Evolutionary conservation across 2,329 filamentous ascomycete species (phyloP), one percentile per base, ranked within the genome.

Genomic region (Monascus ruber): DNA sequence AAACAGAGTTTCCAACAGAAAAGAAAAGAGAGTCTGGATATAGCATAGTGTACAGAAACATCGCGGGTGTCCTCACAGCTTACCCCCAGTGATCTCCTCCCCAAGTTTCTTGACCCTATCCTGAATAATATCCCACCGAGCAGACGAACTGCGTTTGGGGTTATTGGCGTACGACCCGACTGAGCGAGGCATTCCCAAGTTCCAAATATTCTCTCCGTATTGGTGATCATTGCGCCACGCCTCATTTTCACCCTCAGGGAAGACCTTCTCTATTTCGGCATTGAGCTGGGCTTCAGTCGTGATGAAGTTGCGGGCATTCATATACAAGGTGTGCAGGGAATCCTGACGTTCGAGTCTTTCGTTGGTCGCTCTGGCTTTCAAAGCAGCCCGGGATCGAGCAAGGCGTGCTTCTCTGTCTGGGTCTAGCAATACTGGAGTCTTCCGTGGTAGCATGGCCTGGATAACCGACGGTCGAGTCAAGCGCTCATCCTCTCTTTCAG

Each of bases 281-380:
- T 83, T 74, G 28, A 98, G 74, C 59, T 94, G 81, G 37, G 73
- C 66, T 59, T 94, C 87, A 24, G 74, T 80, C 11, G 86, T 80
- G 56, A 98, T 95, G 65, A 96, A 98, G 31, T 77, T 70, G 25
- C 83, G 76, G 4, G 91, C 87, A 51, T 87, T 83, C 66, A 91
- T 83, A 65, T 98, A 98, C 8, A 98, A 74, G 42, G 85, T 79
- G 63, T 94, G 85, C 26, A 98, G 66, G 10, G 81, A 74, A 48
- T 89, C 77, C 44, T 76, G 72, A 37, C 83, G 76, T 38, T 72
- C 70, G 42, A 79, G 71, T 33, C 71, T 68, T 56, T 79, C 78
- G 38, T 66, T 59, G 6, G 62, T 64, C 27, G 69, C 59, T 33
- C 72, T 59, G 9, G 66, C 63, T 36, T 64, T 55, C 41, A 69